Evolutionary conservation across 176 grass and related monocot genomes (phyloP), one percentile per base, ranked within the genome.

Genomic region (Triticum timopheevii): DNA sequence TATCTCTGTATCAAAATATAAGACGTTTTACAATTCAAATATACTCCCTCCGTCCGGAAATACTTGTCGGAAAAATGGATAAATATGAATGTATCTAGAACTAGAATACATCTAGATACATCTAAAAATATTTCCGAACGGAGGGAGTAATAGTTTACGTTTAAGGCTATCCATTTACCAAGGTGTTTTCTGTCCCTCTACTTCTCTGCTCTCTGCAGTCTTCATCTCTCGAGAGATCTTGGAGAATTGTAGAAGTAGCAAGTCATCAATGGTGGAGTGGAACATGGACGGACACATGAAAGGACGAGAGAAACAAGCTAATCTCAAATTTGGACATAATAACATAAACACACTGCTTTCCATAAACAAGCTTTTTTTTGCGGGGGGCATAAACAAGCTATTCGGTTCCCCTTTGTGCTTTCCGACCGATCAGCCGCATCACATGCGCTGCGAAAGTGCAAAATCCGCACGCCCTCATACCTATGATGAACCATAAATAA

Each of bases 361-460:
- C 45, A 49, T 49, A 49, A 49, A 15, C 49, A 17, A 17, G 50
- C 11, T 40, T 6, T 42, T 42, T 42, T 42, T 42, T 42, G 40
- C 40, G 2, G 40, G 40, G 40, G 40, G 40, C 27, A 49, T 49
- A 49, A 49, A 15, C 49, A 17, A 17, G 50, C 19, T 63, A 64
- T 79, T 70, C 80, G 13, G 15, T 65, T 54, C 75, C n/a, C 22
- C 65, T 90, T 86, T 90, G 63, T 82, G 80, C 74, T 78, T 22
- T 16, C 65, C 56, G 54, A 45, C 65, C 84, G 80, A 90, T 79
- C 56, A 65, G 80, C 89, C 84, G 89, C 90, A 91, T 91, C 86
- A 79, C 90, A 88, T 88, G 77, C 80, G 74, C 13, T 71, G 12
- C 11, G 86, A 73, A 73, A 73, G 39, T 73, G 70, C 5, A 73